Base-by-base conservation (phyloP, 2,329 filamentous ascomycete species). In the Gnomoniopsis sp. region DNA sequence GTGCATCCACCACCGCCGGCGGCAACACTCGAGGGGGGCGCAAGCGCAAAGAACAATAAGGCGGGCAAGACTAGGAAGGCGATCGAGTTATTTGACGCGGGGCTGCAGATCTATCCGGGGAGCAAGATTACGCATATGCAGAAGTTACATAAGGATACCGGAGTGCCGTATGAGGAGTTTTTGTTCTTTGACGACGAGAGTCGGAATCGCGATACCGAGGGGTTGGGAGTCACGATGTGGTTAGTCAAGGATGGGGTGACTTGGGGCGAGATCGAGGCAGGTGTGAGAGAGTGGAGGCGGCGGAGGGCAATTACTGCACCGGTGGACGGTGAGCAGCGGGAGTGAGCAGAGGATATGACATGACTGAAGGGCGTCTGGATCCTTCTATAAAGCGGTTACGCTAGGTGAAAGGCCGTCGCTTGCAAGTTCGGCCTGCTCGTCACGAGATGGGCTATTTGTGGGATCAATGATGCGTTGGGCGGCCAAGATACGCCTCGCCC, bases 101-200 rank as follows among this genome's bases (percentile, higher is more conserved):
- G 82, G 4, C 54, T 87, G 57, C 86, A 89, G 74, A 88, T 88
- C 58, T 89, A 88, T 65, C 92, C 93, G 0, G 86, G 86, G 1
- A 88, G 79, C 69, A 98, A 98, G 80, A 88, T 88, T n/a, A 83
- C 85, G 62, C 93, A 98, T 74, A 96, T 98, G 67, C 81, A 87
- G 67, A 79, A 83, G 6, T 78, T 98, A 65, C 83, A 88, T 11
- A 83, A 87, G 70, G 80, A 85, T 57, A 92, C 88, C 15, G 86
- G 86, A 1, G 72, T 97, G 2, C 75, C 78, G 6, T 96, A 85
- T 68, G 83, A 88, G 63, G 91, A 97, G 50, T 96, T 98, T 88
- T 72, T 98, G 36, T 98, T 98, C 73, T 98, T 98, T 65, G 93
- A 98, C 66, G 93, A 98, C 67, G 93, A 98, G 81, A 80, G 81